Percentiles rank a stretch among this genome's conserved stretches.
Conservation (phyloP, 2,329 filamentous ascomycete genomes). For the Diplodia corticola region DNA sequence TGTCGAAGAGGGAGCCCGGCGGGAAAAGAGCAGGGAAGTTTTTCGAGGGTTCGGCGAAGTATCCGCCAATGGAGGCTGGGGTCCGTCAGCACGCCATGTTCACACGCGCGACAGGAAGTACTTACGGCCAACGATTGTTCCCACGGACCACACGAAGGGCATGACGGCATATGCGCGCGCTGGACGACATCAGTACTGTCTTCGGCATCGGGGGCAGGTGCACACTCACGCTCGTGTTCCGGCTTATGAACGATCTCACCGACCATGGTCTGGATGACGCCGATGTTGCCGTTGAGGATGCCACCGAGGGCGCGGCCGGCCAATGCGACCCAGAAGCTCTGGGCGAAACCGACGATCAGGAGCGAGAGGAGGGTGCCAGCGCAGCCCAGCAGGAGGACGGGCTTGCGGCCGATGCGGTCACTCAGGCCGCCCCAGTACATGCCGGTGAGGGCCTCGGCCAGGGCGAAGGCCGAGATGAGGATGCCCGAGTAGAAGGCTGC, state of each 20-base stretch:
- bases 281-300: constrained; percentile 86
- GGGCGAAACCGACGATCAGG: constrained; percentile 77
- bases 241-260: constrained; percentile 81
- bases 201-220: neutral
- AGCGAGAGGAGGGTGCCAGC: constrained; percentile 80
- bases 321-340: constrained; percentile 82
- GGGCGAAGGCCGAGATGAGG: constrained; percentile 83
- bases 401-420: constrained; percentile 43
- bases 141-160: constrained; percentile 92
- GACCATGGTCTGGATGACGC: constrained; percentile 88
- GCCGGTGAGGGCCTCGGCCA: constrained; percentile 82
- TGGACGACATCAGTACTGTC: constrained; percentile 37
- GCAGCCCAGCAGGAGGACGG: constrained; percentile 52
- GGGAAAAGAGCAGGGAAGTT: constrained; percentile 74
- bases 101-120: neutral
- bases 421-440: constrained; percentile 56
- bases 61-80: constrained; percentile 76
- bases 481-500: constrained; percentile 82
- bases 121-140: constrained; percentile 74
- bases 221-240: constrained; percentile 75
- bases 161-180: constrained; percentile 86
- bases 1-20: constrained; percentile 67
- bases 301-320: constrained; percentile 75
- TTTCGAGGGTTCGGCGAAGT: constrained; percentile 75
- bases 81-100: constrained; percentile 27